A percentile compares a stretch with the other conserved stretches of the same genome.
Evolutionary conservation across 208 protist species (phyloP).

Genomic region (Leishmania turanica): DNA sequence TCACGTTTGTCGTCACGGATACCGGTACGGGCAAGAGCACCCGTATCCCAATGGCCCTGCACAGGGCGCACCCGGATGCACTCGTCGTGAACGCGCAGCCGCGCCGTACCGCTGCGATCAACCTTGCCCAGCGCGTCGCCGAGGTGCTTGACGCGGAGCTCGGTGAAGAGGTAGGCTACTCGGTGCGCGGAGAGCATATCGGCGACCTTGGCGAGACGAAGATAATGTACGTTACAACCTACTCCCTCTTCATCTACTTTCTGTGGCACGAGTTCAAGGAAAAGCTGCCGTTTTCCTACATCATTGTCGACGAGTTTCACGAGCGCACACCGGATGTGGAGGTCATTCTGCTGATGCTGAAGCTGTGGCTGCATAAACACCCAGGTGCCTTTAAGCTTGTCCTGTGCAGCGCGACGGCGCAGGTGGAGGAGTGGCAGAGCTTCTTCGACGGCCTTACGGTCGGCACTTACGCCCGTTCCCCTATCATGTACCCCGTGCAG

Average conservation of each 20-base stretch:
- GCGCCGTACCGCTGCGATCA: conserved; percentile 81
- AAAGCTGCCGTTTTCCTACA: conserved; percentile 76
- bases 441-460: conserved; percentile 83
- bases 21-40: conserved; percentile 92
- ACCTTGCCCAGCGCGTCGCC: conserved; percentile 73
- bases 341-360: conserved; percentile 89
- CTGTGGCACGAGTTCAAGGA: conserved; percentile 57
- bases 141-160: conserved; percentile 44
- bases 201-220: conserved; percentile 72
- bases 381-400: conserved; percentile 80
- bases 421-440: conserved; percentile 72
- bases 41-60: conserved; percentile 76
- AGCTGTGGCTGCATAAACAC: conserved; percentile 68
- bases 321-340: conserved; percentile 95
- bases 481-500: conserved; percentile 70
- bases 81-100: conserved; percentile 78
- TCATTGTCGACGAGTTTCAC: conserved; percentile 95
- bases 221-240: conserved; percentile 90
- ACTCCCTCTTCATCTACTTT: conserved; percentile 86
- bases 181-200: conserved; percentile 75
- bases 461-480: conserved; percentile 61
- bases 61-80: conserved; percentile 40
- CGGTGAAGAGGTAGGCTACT: conserved; percentile 77
- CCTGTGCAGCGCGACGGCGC: conserved; percentile 90
- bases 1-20: conserved; percentile 87